These are phyloP conservation scores for Carex arenaria DNA, from an alignment of 202 grass and related monocot genomes.

Conservation along the genomic window DNA sequence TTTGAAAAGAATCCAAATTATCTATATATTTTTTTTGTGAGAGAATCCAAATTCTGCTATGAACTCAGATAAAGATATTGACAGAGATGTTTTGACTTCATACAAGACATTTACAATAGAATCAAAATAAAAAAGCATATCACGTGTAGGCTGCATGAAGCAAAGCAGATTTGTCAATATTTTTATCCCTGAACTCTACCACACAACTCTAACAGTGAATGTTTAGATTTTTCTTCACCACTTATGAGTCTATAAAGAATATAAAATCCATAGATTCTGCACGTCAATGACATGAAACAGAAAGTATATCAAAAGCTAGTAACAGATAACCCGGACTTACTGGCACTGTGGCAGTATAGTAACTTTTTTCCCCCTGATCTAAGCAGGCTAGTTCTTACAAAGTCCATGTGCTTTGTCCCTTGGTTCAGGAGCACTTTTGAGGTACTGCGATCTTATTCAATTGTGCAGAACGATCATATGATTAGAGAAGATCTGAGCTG, in stretches of 20 bases:
- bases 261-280: not conserved
- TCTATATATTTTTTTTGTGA: not conserved
- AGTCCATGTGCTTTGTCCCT: not conserved
- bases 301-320: not conserved
- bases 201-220: not conserved
- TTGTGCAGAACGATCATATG: not conserved
- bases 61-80: not conserved
- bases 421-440: not conserved
- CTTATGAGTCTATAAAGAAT: not conserved
- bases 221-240: not conserved
- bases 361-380: not conserved
- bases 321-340: not conserved
- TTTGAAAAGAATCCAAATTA: not conserved
- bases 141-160: too few species aligned
- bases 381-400: not conserved
- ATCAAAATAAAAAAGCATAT: too few species aligned
- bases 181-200: too few species aligned
- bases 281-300: not conserved
- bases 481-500: not conserved
- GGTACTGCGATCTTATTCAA: not conserved
- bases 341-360: not conserved
- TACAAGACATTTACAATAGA: too few species aligned
- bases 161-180: too few species aligned
- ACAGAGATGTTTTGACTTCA: too few species aligned
- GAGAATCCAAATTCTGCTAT: not conserved